Base-by-base conservation (phyloP, 2,329 filamentous ascomycete genomes). In the Aspergillus bombycis region DNA sequence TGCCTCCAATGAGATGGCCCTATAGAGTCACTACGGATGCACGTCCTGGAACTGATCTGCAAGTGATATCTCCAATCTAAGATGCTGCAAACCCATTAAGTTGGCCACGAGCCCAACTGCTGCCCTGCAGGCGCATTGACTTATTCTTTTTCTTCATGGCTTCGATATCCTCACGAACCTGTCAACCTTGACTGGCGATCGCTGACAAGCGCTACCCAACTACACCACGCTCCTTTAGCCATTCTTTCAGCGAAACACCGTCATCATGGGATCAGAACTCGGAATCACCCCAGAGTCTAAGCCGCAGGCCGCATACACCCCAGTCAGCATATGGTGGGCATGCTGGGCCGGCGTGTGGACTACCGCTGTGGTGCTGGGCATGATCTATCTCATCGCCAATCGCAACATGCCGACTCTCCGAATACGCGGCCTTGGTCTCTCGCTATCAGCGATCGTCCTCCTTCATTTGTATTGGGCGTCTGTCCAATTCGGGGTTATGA, bases 391-490 rank as follows among this genome's bases (percentile, higher is more conserved):
- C 63, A 66, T 79, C 41, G 55, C 61, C 21, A 70, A 75, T 56
- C 76, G 76, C 34, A 62, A 76, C 34, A 70, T 72, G 30, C 78
- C 77, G 10, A 72, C 74, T 3, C 71, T 81, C 3, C 73, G 76
- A 30, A 75, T 80, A 60, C 74, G 79, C 21, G 78, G 79, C 36
- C 71, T 80, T n/a, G 65, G 67, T 38, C 70, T 80, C 19, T 75
- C 74, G 10, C 67, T 80, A 54, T 68, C 74, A 41, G 75, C 77
- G 19, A 72, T 80, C 21, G 69, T 73, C 1, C 63, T 77, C 23
- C 75, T 80, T 52, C 78, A 80, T 67, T 64, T 80, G 19, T 80
- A 80, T 66, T 75, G 72, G 68, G 66, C 74, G 36, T 65, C 74
- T 11, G 73, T 72, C 34, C 75, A 80, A 62, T 69, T 78, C 36